A percentile compares a stretch with the other conserved stretches of the same genome.
Evolutionary conservation across 2,329 filamentous ascomycete species (phyloP).

Genomic region (Penicillium brasilianum): DNA sequence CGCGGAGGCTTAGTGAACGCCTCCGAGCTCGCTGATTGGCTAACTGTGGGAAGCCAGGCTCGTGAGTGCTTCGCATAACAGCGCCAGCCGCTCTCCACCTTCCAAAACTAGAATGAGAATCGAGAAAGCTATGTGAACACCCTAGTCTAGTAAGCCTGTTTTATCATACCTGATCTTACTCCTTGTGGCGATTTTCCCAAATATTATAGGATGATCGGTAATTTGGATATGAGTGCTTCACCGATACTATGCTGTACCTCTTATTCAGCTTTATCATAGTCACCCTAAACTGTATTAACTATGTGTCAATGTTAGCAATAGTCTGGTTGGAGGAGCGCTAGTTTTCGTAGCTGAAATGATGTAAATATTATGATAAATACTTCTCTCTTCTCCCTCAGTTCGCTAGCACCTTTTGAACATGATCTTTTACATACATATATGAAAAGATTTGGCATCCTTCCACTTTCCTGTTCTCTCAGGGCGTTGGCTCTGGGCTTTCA

Average conservation of each 20-base stretch:
- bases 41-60: no score
- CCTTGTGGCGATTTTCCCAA: no score
- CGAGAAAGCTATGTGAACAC: not conserved
- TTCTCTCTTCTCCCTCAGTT: not conserved
- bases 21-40: no score
- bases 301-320: not conserved
- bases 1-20: no score
- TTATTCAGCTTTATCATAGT: not conserved
- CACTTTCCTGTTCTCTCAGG: not conserved
- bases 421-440: not conserved
- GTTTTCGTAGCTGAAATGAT: not conserved
- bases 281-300: not conserved
- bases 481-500: not conserved
- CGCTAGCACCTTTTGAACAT: not conserved
- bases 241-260: not conserved
- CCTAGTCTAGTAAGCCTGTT: not conserved
- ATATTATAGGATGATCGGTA: not conserved
- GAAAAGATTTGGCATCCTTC: not conserved
- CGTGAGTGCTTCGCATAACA: no score
- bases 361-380: not conserved
- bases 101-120: not conserved
- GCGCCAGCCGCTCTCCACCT: not conserved
- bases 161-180: not conserved
- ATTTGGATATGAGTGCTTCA: not conserved
- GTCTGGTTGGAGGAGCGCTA: not conserved